Conservation (phyloP, 164 flowering plant genomes). For the Buxus sempervirens region DNA sequence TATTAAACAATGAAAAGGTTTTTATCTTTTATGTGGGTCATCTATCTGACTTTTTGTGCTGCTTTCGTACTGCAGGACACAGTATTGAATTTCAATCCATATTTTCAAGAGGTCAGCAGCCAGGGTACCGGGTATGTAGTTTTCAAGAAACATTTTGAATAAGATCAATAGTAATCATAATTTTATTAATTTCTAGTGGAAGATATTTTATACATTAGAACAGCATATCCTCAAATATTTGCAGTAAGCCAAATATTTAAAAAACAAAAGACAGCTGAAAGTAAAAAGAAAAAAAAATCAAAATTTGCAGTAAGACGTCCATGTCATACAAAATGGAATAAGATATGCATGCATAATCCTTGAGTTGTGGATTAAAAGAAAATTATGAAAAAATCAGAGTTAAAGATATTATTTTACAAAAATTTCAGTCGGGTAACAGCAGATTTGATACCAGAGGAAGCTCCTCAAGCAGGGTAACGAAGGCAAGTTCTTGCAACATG, state of each 20-base stretch:
- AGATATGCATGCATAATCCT: too few relatives aligned
- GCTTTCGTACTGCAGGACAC: slow-evolving; percentile 59
- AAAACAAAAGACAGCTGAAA: too few relatives aligned
- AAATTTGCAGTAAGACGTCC: too few relatives aligned
- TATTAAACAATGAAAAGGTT: not conserved
- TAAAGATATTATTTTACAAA: too few relatives aligned
- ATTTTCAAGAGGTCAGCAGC: slow-evolving; percentile 49
- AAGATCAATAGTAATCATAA: too few relatives aligned
- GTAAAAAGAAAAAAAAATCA: too few relatives aligned
- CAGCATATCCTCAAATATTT: too few relatives aligned
- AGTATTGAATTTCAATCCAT: slow-evolving; percentile 73
- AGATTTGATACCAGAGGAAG: not conserved
- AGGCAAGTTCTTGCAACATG: not conserved
- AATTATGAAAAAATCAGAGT: too few relatives aligned
- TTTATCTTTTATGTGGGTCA: not conserved
- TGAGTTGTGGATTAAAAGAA: too few relatives aligned
- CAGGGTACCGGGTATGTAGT: slow-evolving; percentile 83
- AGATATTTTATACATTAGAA: not conserved
- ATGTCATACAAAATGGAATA: too few relatives aligned
- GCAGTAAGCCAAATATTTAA: too few relatives aligned
- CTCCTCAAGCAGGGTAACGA: not conserved
- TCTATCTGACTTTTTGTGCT: not conserved
- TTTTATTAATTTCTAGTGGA: not conserved
- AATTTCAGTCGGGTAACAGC: not conserved
- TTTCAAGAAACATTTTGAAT: not conserved